Base-by-base conservation (phyloP, 495 filamentous ascomycete species). In the Penicillium turbatum region DNA sequence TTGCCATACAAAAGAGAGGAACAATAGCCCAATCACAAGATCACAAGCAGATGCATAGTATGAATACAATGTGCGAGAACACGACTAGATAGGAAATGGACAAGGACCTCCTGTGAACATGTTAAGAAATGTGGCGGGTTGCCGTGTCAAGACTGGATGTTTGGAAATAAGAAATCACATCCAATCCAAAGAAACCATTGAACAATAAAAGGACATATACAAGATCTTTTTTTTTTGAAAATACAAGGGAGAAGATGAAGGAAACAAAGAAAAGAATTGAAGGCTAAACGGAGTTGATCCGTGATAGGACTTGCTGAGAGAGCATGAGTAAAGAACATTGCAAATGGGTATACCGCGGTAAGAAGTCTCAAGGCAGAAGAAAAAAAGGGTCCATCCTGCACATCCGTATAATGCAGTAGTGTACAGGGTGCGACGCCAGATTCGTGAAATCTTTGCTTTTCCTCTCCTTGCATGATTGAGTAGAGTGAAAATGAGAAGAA, bases 311-410 rank as follows among this genome's bases (percentile, higher is more conserved):
- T 30, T 30, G 26, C 39, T 26, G 15, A 27, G 9, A 29, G 19
- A 35, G 49, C 16, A 16, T 32, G 13, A 24, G 37, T n/a, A 15
- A 50, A 40, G 8, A 29, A 42, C 39, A 47, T 54, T 48, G 59
- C 38, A 38, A 59, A 60, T 51, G 60, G 59, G 62, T 65, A 65
- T 65, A 65, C 62, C 54, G 51, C 59, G 37, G 37, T 37, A 44
- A 48, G 31, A 51, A 51, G 15, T 40, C 17, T 48, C 36, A 41
- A 48, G 29, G 30, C 36, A 50, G 15, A 54, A 52, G 38, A 26
- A 38, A 24, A n/a, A 51, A 24, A 49, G 50, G 27, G 36, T 5
- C 27, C 15, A 45, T 17, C 11, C 42, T 45, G 42, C 15, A 16
- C 19, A 34, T 46, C 15, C 29, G 30, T n/a, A n/a, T n/a, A n/a